A percentile compares a stretch with the other conserved stretches of the same genome.
phyloP scores from a whole-genome alignment of 495 filamentous ascomycete species.

The Neurospora sp. region DNA sequence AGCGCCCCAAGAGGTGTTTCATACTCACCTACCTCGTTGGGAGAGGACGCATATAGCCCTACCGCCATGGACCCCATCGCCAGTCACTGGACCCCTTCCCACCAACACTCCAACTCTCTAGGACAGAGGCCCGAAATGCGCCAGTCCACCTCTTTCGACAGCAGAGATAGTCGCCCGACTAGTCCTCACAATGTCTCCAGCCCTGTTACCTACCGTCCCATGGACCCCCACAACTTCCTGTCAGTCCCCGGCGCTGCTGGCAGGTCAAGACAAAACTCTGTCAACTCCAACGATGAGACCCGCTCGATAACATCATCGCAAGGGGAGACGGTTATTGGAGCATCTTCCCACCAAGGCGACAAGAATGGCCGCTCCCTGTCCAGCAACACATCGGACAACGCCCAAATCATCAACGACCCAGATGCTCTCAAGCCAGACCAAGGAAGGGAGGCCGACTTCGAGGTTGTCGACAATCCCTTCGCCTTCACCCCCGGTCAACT shows the following conservation, averaged over 20 bases:
- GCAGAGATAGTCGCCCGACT: slow-evolving; percentile 67
- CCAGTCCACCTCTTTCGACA: slow-evolving; percentile 57
- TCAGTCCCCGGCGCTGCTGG: slow-evolving; percentile 35
- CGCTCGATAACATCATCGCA: slow-evolving; percentile 35
- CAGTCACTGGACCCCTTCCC: slow-evolving; percentile 36
- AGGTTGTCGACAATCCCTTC: slow-evolving; percentile 57
- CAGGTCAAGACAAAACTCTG: slow-evolving; percentile 42
- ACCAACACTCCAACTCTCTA: slow-evolving; percentile 20
- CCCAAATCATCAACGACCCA: slow-evolving; percentile 38
- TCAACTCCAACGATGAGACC: slow-evolving; percentile 41
- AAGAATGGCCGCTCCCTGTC: slow-evolving; percentile 22
- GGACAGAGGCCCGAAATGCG: slow-evolving; percentile 45
- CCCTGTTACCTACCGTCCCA: slow-evolving; percentile 40
- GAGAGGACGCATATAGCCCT: slow-evolving; percentile 34
- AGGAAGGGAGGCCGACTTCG: slow-evolving; percentile 52
- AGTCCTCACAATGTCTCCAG: slow-evolving; percentile 86
- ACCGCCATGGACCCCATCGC: slow-evolving; percentile 32
- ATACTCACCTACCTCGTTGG: slow-evolving; percentile 36
- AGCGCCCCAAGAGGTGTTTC: slow-evolving; percentile 3
- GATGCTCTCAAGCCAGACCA: slow-evolving; percentile 56
- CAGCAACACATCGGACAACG: slow-evolving; percentile 25
- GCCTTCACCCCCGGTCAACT: slow-evolving; percentile 61
- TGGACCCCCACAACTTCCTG: slow-evolving; percentile 36
- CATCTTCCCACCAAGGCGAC: slow-evolving; percentile 26
- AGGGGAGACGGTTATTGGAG: slow-evolving; percentile 30